Evolutionary conservation across 306 rosid genomes (phyloP), one percentile per base, ranked within the genome.

Genomic region (Vicia faba): DNA sequence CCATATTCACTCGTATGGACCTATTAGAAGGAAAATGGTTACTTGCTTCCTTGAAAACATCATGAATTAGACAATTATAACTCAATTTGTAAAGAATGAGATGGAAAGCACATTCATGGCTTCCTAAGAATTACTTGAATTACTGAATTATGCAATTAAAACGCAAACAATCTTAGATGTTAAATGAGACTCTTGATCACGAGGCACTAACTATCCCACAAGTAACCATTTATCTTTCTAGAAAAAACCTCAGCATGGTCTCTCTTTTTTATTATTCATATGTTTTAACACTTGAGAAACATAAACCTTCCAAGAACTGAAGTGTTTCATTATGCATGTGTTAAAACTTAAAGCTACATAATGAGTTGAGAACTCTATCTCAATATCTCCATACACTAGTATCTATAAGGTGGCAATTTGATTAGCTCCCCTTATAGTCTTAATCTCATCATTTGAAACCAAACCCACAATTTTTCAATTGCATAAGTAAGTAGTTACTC

Each of bases 1-100:
- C 99, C 99, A 79, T 93, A 93, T 82, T 93, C 99, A 44, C 89
- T 87, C 44, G 81, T 87, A 66, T 93, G 99, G 69, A 84, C 87
- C 97, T 93, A 80, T 3, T 69, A 44, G 72, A 69, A 68, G 50
- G 61, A 66, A 57, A 59, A 65, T 10, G 5, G 58, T 45, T 44
- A 64, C 10, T n/a, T 12, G 46, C 58, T 75, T 56, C 61, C 48
- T 45, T 66, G 66, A 51, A 71, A 71, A 56, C 11, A 49, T 70
- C 28, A 41, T 15, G 29, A 73, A 62, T 18, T 50, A 71, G 39
- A 10, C 45, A 15, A 75, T 44, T 18, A 46, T 38, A 56, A 65
- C 18, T 78, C 61, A 49, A 35, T 15, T 50, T 19, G 53, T 41
- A 15, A 74, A 66, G 48, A 8, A 74, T 13, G 68, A 68, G 77